Base-by-base conservation (phyloP, 2,329 filamentous ascomycete species). In the Chaetomiaceae sp. region DNA sequence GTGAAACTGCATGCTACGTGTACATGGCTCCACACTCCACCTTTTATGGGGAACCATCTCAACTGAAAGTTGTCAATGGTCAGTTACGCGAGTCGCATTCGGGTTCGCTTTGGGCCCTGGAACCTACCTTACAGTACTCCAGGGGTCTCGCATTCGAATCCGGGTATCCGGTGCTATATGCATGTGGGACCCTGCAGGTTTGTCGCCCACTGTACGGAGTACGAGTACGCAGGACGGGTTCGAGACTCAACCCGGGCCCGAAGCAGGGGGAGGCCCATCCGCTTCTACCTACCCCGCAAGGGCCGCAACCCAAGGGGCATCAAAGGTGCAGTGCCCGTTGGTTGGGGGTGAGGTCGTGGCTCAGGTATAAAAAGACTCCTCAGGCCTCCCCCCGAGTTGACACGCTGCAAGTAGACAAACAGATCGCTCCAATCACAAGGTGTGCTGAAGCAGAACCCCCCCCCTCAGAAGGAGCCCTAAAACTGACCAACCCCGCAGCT, bases 111-210 rank as follows among this genome's bases (percentile, higher is more conserved):
- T n/a, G 14, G 6, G 4, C 8, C 23, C 23, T n/a, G n/a, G n/a
- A 36, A 29, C 5, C 3, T 11, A 13, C 37, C n/a, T 13, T 3
- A 13, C 9, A 38, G 1, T 23, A 11, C 37, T 20, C 37, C 18
- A 23, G 18, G 32, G 25, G 41, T 25, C 33, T 51, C 48, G 48
- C 48, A 51, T 52, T 52, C 50, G 42, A 20, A 41, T 52, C 44
- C 44, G 43, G 27, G 37, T 41, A 47, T 8, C 23, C 9, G 21
- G 21, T 18, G 18, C 18, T 14, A 10, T n/a, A 30, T 43, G 40
- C 40, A 30, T 30, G 40, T 40, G 37, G 37, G 13, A 2, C 37
- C n/a, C n/a, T n/a, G n/a, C n/a, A n/a, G n/a, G n/a, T n/a, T n/a
- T n/a, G n/a, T n/a, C n/a, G n/a, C n/a, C n/a, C n/a, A n/a, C n/a